Base-by-base conservation (phyloP, 306 rosid genomes). In the Morella rubra region DNA sequence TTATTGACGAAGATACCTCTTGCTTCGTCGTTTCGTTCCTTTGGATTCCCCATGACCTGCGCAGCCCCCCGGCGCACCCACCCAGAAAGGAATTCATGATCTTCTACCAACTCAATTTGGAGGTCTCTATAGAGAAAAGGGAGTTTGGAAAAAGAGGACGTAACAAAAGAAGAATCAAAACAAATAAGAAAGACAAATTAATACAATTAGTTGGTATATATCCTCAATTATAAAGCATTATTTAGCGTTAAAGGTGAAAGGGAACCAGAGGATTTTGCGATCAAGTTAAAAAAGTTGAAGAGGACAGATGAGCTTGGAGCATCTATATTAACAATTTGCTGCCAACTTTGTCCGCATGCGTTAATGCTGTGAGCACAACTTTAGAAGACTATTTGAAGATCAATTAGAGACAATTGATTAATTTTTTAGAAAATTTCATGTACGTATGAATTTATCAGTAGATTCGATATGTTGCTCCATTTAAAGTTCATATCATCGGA, bases 1-100 rank as follows among this genome's bases (percentile, higher is more conserved):
- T 87, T 91, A 82, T 49, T 42, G 85, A 74, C 69, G 91, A 88
- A 87, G 89, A 82, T 86, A 82, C 74, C 73, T 79, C 80, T 78
- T 68, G 69, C 74, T 76, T 32, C 24, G 19, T 54, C 22, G 27
- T 53, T 45, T 66, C n/a, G 22, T 64, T 15, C 49, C 73, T 44
- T 52, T 64, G 68, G 46, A n/a, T 58, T 58, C 44, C 45, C 8
- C 5, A 7, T 15, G 5, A 45, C 15, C 73, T 8, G 20, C 44
- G 82, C 71, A 84, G 78, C 80, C 70, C 74, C 60, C 50, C 13
- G 44, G 41, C 8, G 24, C 58, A 15, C 84, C 87, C 90, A 86
- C 91, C 79, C 69, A 70, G 82, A 77, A 87, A 90, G 87, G 79
- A 83, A 80, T 79, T 74, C 50, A 67, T 85, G 62, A 50, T 69